Conservation (phyloP, 2,329 filamentous ascomycete species). For the Exophiala viscosa region DNA sequence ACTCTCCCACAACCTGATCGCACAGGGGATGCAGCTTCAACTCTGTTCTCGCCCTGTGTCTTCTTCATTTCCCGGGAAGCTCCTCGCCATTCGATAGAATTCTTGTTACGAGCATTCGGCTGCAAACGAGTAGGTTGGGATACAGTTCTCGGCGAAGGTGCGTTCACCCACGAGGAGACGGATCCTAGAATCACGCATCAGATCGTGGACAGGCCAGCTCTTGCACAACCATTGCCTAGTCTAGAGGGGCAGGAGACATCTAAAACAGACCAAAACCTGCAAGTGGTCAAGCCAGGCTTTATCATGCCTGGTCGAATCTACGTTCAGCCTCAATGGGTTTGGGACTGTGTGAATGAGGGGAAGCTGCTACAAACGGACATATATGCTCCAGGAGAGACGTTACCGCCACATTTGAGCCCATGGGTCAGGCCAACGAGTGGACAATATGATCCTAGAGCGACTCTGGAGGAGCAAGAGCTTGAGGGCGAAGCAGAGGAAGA, state of each 20-base stretch:
- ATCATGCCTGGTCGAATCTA: constrained; percentile 90
- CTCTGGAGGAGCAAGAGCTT: constrained; percentile 81
- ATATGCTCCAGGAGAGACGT: constrained; percentile 82
- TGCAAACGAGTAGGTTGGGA: constrained; percentile 98
- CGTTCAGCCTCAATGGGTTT: constrained; percentile 96
- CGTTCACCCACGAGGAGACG: constrained; percentile 83
- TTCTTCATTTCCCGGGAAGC: constrained; percentile 93
- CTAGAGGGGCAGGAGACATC: constrained; percentile 4
- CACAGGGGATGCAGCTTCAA: constrained; percentile 62
- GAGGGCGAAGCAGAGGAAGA: constrained; percentile 73
- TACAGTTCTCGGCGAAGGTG: constrained; percentile 79
- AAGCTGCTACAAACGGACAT: constrained; percentile 81
- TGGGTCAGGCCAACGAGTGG: constrained; percentile 87
- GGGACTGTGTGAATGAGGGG: constrained; percentile 92
- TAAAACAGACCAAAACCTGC: constrained; percentile 26
- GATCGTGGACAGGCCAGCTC: constrained; percentile 81
- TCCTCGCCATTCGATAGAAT: constrained; percentile 83
- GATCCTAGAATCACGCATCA: constrained; percentile 93
- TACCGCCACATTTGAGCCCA: constrained; percentile 92
- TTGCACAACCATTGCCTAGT: constrained; percentile 43
- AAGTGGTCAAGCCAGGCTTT: constrained; percentile 53
- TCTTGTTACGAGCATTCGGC: constrained; percentile 87
- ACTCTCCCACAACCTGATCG: constrained; percentile 73
- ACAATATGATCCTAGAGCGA: constrained; percentile 84
- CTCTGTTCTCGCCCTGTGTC: constrained; percentile 83